Base-by-base conservation (phyloP, 1,139 yeast genomes). In the Kodamaea derodonti region DNA sequence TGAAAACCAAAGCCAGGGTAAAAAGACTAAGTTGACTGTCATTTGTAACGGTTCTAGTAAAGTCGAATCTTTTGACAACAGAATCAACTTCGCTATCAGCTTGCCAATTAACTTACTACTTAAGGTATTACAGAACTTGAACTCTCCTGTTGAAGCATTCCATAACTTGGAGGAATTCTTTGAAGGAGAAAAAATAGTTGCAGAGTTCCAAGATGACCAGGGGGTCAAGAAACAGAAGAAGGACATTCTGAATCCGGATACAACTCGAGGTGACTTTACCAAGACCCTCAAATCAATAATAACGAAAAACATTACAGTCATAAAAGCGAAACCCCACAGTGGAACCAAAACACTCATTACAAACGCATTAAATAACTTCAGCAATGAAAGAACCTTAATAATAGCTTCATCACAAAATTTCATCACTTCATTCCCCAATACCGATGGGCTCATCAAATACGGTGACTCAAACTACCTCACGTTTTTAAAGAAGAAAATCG, bases 351-450 rank as follows among this genome's bases (percentile, higher is more conserved):
- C 17, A 10, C 12, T 36, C 8, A 18, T 42, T 5, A 17, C 16
- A 3, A 20, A 16, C 6, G 32, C 31, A 3, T 16, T 38, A 8
- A 8, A 9, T 2, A 15, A 32, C 15, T 23, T 33, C 15, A 32
- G 15, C 2, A 31, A 40, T 1, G 65, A 65, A 30, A 51, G 35
- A 14, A 31, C 39, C 5, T 32, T 40, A n/a, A 26, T 40, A n/a
- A 17, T 40, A 5, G 26, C 28, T 6, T 38, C 43, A n/a, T 33
- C 43, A 2, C 27, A 29, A 14, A 30, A 31, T 13, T 38, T 29
- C 16, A 33, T 29, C 3, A 29, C 20, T 15, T 20, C 18, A 11
- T 35, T 35, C 25, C 27, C 15, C n/a, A 4, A 24, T 12, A 6
- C 24, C 17, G 14, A 20, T n/a, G 30, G 8, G 4, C 31, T 30